Conservation (phyloP, 305 asterid species). For the Caryopteris hybrid region DNA sequence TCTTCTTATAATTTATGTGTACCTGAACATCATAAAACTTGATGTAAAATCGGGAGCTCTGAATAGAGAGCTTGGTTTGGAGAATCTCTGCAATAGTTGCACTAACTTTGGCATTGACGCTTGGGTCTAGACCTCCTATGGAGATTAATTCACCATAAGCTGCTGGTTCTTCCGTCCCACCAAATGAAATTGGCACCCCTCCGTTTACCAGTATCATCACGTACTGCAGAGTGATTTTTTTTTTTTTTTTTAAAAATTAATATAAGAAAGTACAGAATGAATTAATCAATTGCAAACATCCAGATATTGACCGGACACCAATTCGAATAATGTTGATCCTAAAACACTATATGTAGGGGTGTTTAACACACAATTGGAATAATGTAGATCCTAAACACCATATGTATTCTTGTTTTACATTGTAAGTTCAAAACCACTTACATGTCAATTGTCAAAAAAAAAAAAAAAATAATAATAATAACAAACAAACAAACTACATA, state of each 20-base stretch:
- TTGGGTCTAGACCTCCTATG: conserved; percentile 76
- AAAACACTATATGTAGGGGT: neutral
- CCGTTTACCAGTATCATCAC: conserved; percentile 94
- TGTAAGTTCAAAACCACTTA: too few relatives aligned
- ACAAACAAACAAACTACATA: too few relatives aligned
- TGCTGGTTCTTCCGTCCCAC: conserved; percentile 90
- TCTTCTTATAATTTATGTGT: neutral
- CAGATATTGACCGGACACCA: neutral
- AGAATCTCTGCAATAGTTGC: conserved; percentile 83
- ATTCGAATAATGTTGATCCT: neutral
- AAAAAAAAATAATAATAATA: too few relatives aligned
- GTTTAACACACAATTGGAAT: neutral
- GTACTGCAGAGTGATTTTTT: too few relatives aligned
- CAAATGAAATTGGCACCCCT: conserved; percentile 79
- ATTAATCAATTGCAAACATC: conserved; percentile 2
- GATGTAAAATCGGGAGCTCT: conserved; percentile 63
- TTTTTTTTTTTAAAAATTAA: too few relatives aligned
- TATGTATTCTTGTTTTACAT: too few relatives aligned
- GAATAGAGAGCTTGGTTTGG: conserved; percentile 70
- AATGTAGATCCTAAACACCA: neutral
- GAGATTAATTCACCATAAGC: conserved; percentile 88
- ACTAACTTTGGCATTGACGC: conserved; percentile 71
- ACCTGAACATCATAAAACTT: conserved; percentile 90
- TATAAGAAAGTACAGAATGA: too few relatives aligned
- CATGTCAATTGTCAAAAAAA: too few relatives aligned